Evolutionary conservation across 495 filamentous ascomycete species (phyloP), one percentile per base, ranked within the genome.

Genomic region (Pseudevernia furfuracea): DNA sequence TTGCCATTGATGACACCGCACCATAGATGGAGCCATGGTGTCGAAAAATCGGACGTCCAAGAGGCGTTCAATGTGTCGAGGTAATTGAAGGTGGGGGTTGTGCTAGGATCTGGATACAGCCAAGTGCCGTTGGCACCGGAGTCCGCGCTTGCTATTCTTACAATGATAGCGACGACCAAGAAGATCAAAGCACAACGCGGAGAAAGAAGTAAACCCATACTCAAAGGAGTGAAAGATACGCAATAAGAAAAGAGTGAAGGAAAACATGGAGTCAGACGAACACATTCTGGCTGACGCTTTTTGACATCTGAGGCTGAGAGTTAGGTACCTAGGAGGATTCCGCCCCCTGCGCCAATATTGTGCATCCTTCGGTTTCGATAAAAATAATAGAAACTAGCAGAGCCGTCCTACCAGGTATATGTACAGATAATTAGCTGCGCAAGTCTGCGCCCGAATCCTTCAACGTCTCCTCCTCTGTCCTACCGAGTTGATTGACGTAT

Each of bases 31-130:
- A 55, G 60, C 52, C 28, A 44, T 53, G 61, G 52, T 21, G n/a
- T 17, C 4, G 37, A n/a, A n/a, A 41, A 56, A 14, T 63, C 37
- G 3, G 48, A 62, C 8, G 38, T 25, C 61, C 49, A 30, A 0
- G 52, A 43, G 10, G 49, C 49, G 25, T 36, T 44, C 6, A 43
- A 3, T 32, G 5, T 34, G n/a, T 57, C 52, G 11, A 17, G 49
- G 38, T 46, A 46, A 8, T 60, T 60, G 15, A 44, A 60, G 12
- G 15, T 32, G 25, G 38, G 58, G n/a, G 11, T 30, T 23, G 58
- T 60, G 38, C 25, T 44, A n/a, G 25, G 25, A 41, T 60, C 38
- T 30, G 58, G 58, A 32, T 60, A 60, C 8, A 60, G 23, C 58
- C 58, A 60, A 3, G 38, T 46, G 23, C 37, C 58, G 2, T 46